phyloP scores from a whole-genome alignment of 2,329 filamentous ascomycete genomes.

The Incumbomyces delicatus region DNA sequence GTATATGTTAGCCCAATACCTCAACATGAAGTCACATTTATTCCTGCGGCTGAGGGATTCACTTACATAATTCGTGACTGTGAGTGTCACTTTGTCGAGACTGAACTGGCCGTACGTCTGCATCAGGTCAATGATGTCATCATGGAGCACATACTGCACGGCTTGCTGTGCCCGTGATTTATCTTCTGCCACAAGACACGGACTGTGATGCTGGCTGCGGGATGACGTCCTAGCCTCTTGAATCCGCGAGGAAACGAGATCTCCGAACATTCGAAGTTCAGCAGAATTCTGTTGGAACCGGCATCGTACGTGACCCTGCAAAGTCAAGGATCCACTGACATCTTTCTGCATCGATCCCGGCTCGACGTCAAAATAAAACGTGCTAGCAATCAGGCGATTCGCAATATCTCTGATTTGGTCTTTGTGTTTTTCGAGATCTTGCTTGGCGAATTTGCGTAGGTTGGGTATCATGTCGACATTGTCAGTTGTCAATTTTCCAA shows the following conservation, averaged over 20 bases:
- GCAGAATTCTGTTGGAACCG: background rate
- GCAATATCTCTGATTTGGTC: slow-evolving; percentile 8
- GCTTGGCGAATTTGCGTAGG: background rate
- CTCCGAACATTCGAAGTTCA: background rate
- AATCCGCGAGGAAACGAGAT: background rate
- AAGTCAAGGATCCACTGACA: background rate
- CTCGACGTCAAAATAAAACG: slow-evolving; percentile 14
- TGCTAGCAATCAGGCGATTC: slow-evolving; percentile 12
- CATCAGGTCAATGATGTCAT: background rate
- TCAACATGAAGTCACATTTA: background rate
- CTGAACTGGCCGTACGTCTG: background rate
- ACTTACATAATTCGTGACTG: background rate
- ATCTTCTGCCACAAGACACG: background rate
- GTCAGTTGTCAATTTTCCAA: background rate
- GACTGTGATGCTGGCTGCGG: background rate
- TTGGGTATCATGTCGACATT: background rate
- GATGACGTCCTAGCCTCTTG: background rate
- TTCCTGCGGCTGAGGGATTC: background rate
- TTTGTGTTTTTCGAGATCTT: background rate
- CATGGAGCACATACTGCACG: background rate
- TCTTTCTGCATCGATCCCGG: background rate
- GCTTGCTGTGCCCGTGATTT: background rate
- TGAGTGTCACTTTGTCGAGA: background rate
- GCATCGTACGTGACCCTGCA: background rate
- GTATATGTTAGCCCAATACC: too few relatives aligned